Evolutionary conservation across 192 early-diverging fungal genomes (phyloP).

Genomic region (Entomortierella parvispora): DNA sequence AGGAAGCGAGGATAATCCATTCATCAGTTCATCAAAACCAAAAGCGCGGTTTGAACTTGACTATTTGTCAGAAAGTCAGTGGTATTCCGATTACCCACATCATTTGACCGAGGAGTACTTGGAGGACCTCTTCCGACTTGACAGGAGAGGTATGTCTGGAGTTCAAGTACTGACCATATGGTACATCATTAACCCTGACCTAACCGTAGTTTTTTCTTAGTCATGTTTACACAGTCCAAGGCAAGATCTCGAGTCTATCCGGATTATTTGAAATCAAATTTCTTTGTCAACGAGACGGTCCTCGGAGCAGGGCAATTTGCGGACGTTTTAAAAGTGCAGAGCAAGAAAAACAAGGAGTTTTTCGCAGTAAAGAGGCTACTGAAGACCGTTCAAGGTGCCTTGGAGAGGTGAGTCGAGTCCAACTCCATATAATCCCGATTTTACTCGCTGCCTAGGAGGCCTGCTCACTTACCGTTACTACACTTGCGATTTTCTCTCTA

Average conservation of each 20-base stretch:
- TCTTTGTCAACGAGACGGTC: conserved; percentile 62
- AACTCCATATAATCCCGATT: no score
- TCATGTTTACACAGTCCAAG: conserved; percentile 35
- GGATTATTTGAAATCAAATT: conserved; percentile 80
- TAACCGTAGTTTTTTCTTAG: background rate
- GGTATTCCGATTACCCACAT: conserved; percentile 50
- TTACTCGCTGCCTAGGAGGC: no score
- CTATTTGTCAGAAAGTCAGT: conserved; percentile 47
- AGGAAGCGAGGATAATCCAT: conserved; percentile 36
- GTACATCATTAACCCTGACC: background rate
- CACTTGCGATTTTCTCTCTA: conserved; percentile 7
- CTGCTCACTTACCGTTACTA: no score
- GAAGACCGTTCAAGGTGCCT: conserved; percentile 70
- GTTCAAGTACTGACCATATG: background rate
- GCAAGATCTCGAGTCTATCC: conserved; percentile 32
- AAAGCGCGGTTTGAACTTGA: conserved; percentile 38
- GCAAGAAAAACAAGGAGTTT: conserved; percentile 63
- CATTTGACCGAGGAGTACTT: conserved; percentile 42
- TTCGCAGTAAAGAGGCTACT: conserved; percentile 90
- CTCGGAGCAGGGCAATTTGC: conserved; percentile 89
- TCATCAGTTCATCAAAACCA: conserved; percentile 24
- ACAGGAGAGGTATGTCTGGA: conserved; percentile 23
- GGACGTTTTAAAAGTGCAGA: conserved; percentile 80
- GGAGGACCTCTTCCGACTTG: conserved; percentile 37
- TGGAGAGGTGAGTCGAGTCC: conserved; percentile 79